These are phyloP conservation scores for Scenedesmus sp. DNA, from an alignment of 163 green algal genomes.

Conservation along the genomic window DNA sequence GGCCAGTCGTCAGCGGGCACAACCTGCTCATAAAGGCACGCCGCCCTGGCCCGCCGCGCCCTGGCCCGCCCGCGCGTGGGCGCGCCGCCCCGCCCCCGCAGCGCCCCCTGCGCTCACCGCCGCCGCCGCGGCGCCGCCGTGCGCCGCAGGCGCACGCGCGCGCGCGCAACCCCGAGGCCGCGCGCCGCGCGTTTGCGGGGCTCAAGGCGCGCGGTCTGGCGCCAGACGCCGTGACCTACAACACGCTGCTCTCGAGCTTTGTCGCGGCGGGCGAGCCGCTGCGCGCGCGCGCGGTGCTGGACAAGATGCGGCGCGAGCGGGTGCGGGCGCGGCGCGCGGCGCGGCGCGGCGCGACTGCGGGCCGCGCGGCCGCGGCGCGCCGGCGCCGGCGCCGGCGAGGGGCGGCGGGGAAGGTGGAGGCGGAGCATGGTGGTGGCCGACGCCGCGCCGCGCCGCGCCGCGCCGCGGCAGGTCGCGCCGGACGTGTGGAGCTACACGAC, in stretches of 20 bases:
- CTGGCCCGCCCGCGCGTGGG: neutral
- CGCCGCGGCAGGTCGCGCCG: too few relatives aligned
- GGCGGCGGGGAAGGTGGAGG: too few relatives aligned
- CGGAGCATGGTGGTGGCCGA: neutral
- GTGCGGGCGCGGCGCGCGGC: too few relatives aligned
- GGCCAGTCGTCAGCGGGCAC: constrained; percentile 17
- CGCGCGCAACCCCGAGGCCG: neutral
- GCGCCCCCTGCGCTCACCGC: too few relatives aligned
- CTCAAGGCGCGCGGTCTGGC: constrained; percentile 20
- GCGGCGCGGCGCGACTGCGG: neutral
- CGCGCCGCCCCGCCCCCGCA: too few relatives aligned
- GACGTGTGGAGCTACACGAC: constrained; percentile 39
- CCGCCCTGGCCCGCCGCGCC: too few relatives aligned
- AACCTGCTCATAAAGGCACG: constrained; percentile 45
- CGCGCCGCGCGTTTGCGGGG: constrained; percentile 33
- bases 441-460: too few relatives aligned
- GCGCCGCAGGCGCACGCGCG: neutral
- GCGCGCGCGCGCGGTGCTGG: constrained; percentile 18
- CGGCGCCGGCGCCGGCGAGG: neutral
- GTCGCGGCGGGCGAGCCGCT: constrained; percentile 23
- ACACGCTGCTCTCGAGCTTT: constrained; percentile 35
- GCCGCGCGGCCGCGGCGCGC: too few relatives aligned
- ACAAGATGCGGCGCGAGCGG: constrained; percentile 32
- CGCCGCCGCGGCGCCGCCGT: too few relatives aligned
- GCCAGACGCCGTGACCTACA: constrained; percentile 43